These are phyloP conservation scores for Senna tora DNA, from an alignment of 306 rosid genomes.

Conservation along the genomic window DNA sequence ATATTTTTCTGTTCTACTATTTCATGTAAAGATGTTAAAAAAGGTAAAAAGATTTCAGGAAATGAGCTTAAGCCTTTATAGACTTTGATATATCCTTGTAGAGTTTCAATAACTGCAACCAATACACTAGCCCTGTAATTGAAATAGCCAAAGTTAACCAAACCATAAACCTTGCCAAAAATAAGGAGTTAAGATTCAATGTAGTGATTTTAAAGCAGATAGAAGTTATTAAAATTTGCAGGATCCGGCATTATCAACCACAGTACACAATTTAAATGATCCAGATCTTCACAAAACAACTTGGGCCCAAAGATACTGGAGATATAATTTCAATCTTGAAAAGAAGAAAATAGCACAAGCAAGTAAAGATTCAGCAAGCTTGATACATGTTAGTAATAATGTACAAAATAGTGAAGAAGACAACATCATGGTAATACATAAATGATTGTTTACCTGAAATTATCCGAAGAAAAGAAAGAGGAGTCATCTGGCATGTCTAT, in stretches of 20 bases:
- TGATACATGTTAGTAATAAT: background rate
- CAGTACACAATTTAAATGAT: slow-evolving; percentile 14
- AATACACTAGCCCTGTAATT: slow-evolving; percentile 72
- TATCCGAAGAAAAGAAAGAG: slow-evolving; percentile 52
- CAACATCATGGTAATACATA: background rate
- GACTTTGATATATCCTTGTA: slow-evolving; percentile 54
- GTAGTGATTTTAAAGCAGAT: background rate
- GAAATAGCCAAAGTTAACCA: slow-evolving; percentile 31
- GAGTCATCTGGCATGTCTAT: slow-evolving; percentile 73
- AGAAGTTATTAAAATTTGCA: slow-evolving; percentile 4
- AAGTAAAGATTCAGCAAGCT: background rate
- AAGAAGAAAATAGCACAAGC: background rate
- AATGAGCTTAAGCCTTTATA: slow-evolving; percentile 75
- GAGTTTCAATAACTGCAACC: slow-evolving; percentile 62
- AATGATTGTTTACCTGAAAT: slow-evolving; percentile 63
- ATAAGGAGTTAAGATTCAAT: background rate
- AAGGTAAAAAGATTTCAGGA: slow-evolving; percentile 78
- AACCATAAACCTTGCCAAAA: slow-evolving; percentile 19
- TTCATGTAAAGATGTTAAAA: slow-evolving; percentile 54
- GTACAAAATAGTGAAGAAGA: background rate
- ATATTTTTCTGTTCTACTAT: slow-evolving; percentile 57
- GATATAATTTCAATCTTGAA: background rate
- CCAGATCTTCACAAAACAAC: slow-evolving; percentile 13
- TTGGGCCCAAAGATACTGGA: background rate
- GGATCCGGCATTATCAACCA: slow-evolving; percentile 5